phyloP scores from a whole-genome alignment of 2,329 filamentous ascomycete genomes.

The Aspergillus terreus region DNA sequence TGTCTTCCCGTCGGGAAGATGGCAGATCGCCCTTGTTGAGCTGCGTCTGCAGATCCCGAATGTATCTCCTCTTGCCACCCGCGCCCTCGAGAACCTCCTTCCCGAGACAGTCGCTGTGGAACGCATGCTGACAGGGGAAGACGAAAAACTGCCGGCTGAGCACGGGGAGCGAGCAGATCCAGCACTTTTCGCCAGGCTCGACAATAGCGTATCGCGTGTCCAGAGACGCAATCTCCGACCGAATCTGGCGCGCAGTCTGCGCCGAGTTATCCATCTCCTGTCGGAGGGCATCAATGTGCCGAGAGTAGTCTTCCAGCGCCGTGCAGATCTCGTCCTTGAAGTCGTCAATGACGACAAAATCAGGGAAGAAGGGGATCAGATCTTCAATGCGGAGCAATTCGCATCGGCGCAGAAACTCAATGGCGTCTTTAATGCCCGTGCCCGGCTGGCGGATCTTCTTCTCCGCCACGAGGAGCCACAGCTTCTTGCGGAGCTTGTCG shows the following conservation, averaged over 20 bases:
- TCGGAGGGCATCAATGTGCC: constrained; percentile 82
- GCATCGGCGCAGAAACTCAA: constrained; percentile 88
- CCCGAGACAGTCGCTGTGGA: constrained; percentile 92
- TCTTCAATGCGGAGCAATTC: constrained; percentile 94
- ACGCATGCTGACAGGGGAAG: constrained; percentile 96
- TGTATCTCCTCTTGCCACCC: constrained; percentile 72
- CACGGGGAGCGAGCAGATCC: constrained; percentile 79
- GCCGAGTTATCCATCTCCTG: constrained; percentile 95
- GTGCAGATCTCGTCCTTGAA: constrained; percentile 98
- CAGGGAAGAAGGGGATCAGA: constrained; percentile 95
- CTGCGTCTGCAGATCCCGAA: constrained; percentile 79
- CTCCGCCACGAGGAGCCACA: constrained; percentile 93
- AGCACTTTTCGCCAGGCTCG: constrained; percentile 91
- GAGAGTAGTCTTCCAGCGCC: constrained; percentile 88
- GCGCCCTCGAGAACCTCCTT: constrained; percentile 79
- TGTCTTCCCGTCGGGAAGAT: constrained; percentile 70
- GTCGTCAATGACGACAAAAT: constrained; percentile 97
- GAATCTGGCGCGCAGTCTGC: constrained; percentile 84
- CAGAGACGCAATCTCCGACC: constrained; percentile 78
- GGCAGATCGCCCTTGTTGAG: constrained; percentile 71
- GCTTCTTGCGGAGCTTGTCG: constrained; percentile 77
- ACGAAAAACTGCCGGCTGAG: constrained; percentile 94
- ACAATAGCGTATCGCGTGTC: constrained; percentile 93
- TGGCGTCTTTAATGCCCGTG: constrained; percentile 85
- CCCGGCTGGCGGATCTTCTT: constrained; percentile 81